Evolutionary conservation across 2,329 filamentous ascomycete species (phyloP).

Genomic region (Penicillium sp.): DNA sequence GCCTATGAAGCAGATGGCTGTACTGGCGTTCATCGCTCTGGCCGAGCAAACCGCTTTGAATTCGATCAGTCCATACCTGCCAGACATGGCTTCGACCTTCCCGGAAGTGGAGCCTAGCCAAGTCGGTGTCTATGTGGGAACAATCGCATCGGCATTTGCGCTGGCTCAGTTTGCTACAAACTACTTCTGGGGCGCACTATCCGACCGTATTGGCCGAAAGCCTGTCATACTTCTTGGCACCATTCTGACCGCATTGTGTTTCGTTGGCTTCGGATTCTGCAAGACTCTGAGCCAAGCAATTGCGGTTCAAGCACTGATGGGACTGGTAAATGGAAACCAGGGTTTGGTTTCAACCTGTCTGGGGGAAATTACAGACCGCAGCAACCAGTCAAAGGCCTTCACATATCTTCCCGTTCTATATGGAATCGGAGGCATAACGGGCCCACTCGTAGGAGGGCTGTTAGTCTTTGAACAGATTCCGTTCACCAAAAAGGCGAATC

Average conservation of each 20-base stretch:
- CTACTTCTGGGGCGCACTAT: slow-evolving; percentile 85
- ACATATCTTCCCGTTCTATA: slow-evolving; percentile 97
- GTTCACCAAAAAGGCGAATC: slow-evolving; percentile 53
- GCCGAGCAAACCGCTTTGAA: slow-evolving; percentile 96
- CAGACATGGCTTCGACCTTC: slow-evolving; percentile 86
- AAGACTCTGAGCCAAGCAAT: slow-evolving; percentile 80
- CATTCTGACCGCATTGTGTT: slow-evolving; percentile 76
- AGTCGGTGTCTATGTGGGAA: slow-evolving; percentile 84
- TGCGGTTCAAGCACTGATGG: slow-evolving; percentile 85
- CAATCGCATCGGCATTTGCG: slow-evolving; percentile 88
- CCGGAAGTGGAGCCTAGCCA: slow-evolving; percentile 71
- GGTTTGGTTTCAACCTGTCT: slow-evolving; percentile 91
- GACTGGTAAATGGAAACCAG: slow-evolving; percentile 90
- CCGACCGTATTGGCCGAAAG: slow-evolving; percentile 76
- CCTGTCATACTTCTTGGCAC: slow-evolving; percentile 82
- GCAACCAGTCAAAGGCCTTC: slow-evolving; percentile 91
- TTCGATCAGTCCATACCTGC: slow-evolving; percentile 92
- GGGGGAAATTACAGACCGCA: slow-evolving; percentile 91
- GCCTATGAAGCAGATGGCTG: slow-evolving; percentile 76
- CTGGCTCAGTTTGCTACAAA: slow-evolving; percentile 90
- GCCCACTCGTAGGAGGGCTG: slow-evolving; percentile 85
- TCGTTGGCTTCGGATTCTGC: slow-evolving; percentile 85
- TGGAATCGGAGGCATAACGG: slow-evolving; percentile 88
- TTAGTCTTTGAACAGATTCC: slow-evolving; percentile 67
- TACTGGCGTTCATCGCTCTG: slow-evolving; percentile 84